Percentiles rank a stretch among this genome's conserved stretches.
These are phyloP conservation scores for Phytophthora sansomeana DNA, from an alignment of 352 stramenopile genomes.

Conservation along the genomic window DNA sequence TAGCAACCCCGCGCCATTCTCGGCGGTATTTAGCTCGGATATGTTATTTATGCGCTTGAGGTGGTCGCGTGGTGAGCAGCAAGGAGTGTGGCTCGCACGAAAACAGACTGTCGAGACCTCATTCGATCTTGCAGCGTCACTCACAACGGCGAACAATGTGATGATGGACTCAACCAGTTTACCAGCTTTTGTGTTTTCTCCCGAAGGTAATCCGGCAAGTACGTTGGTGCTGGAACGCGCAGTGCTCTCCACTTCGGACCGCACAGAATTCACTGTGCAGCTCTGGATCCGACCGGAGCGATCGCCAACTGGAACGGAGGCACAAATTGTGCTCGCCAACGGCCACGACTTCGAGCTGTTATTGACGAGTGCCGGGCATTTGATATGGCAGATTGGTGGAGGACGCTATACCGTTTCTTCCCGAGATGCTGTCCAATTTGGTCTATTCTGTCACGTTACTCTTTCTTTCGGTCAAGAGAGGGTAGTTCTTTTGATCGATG, in stretches of 20 bases:
- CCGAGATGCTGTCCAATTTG: conserved; percentile 45
- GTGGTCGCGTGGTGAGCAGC: conserved; percentile 86
- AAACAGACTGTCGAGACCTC: conserved; percentile 37
- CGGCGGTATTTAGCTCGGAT: conserved; percentile 59
- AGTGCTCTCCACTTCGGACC: conserved; percentile 58
- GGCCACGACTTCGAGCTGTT: conserved; percentile 66
- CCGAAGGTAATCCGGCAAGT: conserved; percentile 50
- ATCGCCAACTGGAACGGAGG: conserved; percentile 19
- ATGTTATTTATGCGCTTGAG: conserved; percentile 80
- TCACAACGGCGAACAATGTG: conserved; percentile 43
- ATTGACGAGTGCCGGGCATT: conserved; percentile 43
- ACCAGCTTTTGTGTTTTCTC: conserved; percentile 64
- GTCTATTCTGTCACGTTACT: conserved; percentile 71
- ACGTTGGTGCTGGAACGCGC: conserved; percentile 74
- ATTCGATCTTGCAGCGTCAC: conserved; percentile 51
- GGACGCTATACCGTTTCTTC: conserved; percentile 50
- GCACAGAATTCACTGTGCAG: conserved; percentile 70
- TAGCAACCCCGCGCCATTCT: conserved; percentile 82
- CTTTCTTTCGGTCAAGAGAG: conserved; percentile 54
- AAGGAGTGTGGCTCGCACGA: conserved; percentile 80
- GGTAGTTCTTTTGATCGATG: conserved; percentile 58
- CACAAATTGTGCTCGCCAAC: conserved; percentile 69
- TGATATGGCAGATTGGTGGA: conserved; percentile 63
- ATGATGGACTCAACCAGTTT: conserved; percentile 69
- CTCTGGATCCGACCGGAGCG: conserved; percentile 65